Conservation (phyloP, 768 basidiomycete species). For the Lactarius pseudohatsudake region DNA sequence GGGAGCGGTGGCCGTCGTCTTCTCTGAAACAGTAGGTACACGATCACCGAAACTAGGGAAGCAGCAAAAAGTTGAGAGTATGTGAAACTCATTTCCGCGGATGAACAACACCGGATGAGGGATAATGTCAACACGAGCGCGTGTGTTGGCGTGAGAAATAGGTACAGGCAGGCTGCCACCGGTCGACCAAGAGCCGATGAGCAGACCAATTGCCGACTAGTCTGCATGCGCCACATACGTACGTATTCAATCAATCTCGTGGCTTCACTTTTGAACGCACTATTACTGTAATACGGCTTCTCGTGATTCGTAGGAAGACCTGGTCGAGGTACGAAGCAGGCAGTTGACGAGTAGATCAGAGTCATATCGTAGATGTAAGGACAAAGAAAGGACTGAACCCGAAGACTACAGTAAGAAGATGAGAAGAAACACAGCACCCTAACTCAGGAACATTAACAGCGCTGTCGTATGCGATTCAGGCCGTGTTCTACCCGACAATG, state of each 20-base stretch:
- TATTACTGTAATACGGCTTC: neutral
- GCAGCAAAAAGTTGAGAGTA: neutral
- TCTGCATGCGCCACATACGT: neutral
- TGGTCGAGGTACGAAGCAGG: neutral
- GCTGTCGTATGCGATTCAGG: neutral
- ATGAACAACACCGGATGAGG: too few species aligned
- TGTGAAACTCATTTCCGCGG: slow-evolving; percentile 4
- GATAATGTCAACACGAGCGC: neutral
- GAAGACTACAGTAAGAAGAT: neutral
- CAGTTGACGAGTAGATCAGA: neutral
- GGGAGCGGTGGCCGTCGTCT: slow-evolving; percentile 7
- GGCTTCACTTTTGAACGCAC: neutral
- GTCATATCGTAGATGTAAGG: neutral
- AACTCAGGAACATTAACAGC: neutral
- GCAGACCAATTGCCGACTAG: neutral
- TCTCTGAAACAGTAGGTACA: slow-evolving; percentile 4
- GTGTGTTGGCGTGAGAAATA: slow-evolving; percentile 1
- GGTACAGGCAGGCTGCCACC: neutral
- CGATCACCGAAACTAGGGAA: neutral
- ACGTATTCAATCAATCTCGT: neutral
- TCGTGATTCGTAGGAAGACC: neutral
- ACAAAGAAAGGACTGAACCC: neutral
- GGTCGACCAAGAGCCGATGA: neutral
- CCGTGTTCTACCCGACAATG: neutral
- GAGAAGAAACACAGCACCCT: neutral